Base-by-base conservation (phyloP, 2,329 filamentous ascomycete genomes). In the Monosporascus cannonballus region DNA sequence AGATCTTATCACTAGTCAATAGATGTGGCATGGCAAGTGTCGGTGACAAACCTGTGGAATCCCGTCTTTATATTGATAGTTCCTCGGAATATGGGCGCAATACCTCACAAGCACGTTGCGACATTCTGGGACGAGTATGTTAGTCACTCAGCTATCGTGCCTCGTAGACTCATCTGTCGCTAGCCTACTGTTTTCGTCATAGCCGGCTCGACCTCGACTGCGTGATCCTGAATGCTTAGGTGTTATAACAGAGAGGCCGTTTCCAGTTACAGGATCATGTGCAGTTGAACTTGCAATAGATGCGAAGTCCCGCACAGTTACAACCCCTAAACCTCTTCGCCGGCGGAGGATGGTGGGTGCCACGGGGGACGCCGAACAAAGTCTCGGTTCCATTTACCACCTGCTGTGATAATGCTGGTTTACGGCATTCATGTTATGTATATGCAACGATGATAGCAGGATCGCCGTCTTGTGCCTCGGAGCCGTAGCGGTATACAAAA, bases 31-130 rank as follows among this genome's bases (percentile, higher is more conserved):
- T 47, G 54, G 47, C 49, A 17, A 48, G 36, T 9, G 14, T 48
- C 20, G 11, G 6, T 3, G 22, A 56, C 67, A 54, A 25, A 74
- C 70, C 51, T 74, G 67, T 47, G 69, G 69, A 36, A 76, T 64
- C 11, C 73, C 73, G 59, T 76, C 74, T 49, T 70, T 69, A 54
- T 76, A 76, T 51, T 73, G 71, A 53, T 71, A 74, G 51, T 76
- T 76, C 44, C 74, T 69, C 39, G 73, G 74, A 27, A 76, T 69
- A 55, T 73, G 70, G 9, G 67, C 69, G 49, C 73, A 75, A 47
- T 73, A 71, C 62, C 71, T 65, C 27, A 75, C 69, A 18, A 76
- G 70, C 6, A 75, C 71, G 49, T 72, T 74, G 39, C 73, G 71
- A 51, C 74, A 76, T 61, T 75, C 73, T 75, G 38, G 30, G 7